These are phyloP conservation scores for Cylindricascospora bacillispora DNA, from an alignment of 1,139 yeast genomes.

Conservation along the genomic window DNA sequence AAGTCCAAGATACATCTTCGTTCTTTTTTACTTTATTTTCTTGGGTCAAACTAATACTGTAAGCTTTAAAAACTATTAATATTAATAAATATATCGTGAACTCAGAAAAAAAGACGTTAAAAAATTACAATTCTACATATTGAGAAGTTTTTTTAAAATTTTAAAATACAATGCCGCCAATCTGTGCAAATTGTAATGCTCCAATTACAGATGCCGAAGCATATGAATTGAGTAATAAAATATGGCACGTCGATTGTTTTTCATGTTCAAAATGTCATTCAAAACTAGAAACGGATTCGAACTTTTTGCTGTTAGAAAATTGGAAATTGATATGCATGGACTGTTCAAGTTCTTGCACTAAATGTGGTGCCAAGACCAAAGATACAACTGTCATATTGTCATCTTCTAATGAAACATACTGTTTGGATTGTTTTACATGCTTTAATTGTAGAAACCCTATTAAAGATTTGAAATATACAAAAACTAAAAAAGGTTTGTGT, in stretches of 20 bases:
- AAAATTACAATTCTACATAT: too few relatives aligned
- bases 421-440: conserved; percentile 82
- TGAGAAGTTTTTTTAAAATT: too few relatives aligned
- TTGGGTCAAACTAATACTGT: too few relatives aligned
- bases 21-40: too few relatives aligned
- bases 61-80: too few relatives aligned
- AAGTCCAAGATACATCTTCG: too few relatives aligned
- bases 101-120: too few relatives aligned
- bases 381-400: conserved; percentile 68
- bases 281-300: conserved; percentile 69
- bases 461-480: conserved; percentile 81
- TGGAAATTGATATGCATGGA: conserved; percentile 82
- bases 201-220: conserved; percentile 63
- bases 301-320: conserved; percentile 78
- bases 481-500: conserved; percentile 85
- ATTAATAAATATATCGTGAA: too few relatives aligned
- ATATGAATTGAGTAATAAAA: conserved; percentile 69
- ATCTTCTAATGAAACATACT: conserved; percentile 89
- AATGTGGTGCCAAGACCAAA: conserved; percentile 78
- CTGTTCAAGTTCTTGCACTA: conserved; percentile 79
- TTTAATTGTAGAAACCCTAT: conserved; percentile 77
- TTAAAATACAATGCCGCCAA: too few relatives aligned
- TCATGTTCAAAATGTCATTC: conserved; percentile 70
- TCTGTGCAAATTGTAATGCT: conserved; percentile 17
- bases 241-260: conserved; percentile 91